phyloP scores from a whole-genome alignment of 768 basidiomycete genomes.

The Mycena metata region DNA sequence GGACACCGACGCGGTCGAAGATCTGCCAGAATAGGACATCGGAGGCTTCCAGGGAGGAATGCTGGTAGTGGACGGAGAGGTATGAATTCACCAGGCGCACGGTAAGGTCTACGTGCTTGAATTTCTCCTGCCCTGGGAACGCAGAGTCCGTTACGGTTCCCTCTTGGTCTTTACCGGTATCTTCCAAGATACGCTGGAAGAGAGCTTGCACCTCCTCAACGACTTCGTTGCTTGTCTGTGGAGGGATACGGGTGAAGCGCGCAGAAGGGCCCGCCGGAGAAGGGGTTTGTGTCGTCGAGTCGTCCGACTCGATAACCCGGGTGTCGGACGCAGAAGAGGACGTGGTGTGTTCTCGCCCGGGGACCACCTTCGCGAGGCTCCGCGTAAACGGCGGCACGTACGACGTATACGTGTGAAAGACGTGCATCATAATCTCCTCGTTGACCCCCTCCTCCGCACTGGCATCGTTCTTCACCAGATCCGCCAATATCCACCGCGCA shows the following conservation, averaged over 20 bases:
- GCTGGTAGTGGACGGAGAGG: conserved; percentile 79
- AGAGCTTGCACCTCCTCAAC: conserved; percentile 77
- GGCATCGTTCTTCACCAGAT: conserved; percentile 70
- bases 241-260: conserved; percentile 69
- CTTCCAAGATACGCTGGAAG: conserved; percentile 70
- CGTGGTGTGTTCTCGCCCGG: conserved; percentile 38
- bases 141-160: conserved; percentile 18
- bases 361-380: conserved; percentile 58
- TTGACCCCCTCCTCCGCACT: conserved; percentile 56
- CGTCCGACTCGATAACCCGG: conserved; percentile 16
- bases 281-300: conserved; percentile 19
- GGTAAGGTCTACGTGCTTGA: conserved; percentile 69
- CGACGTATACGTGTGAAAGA: conserved; percentile 90
- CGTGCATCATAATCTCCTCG: conserved; percentile 81
- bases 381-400: conserved; percentile 81
- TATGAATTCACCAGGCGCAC: conserved; percentile 84
- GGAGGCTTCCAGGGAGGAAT: conserved; percentile 62
- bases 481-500: conserved; percentile 91
- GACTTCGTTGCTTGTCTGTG: conserved; percentile 81
- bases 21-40: conserved; percentile 64
- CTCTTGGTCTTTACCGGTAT: conserved; percentile 43
- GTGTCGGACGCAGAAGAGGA: conserved; percentile 2
- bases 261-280: conserved; percentile 9
- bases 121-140: conserved; percentile 52
- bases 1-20: conserved; percentile 58